Conservation (phyloP, 176 grass and related monocot species). For the Otatea glauca region DNA sequence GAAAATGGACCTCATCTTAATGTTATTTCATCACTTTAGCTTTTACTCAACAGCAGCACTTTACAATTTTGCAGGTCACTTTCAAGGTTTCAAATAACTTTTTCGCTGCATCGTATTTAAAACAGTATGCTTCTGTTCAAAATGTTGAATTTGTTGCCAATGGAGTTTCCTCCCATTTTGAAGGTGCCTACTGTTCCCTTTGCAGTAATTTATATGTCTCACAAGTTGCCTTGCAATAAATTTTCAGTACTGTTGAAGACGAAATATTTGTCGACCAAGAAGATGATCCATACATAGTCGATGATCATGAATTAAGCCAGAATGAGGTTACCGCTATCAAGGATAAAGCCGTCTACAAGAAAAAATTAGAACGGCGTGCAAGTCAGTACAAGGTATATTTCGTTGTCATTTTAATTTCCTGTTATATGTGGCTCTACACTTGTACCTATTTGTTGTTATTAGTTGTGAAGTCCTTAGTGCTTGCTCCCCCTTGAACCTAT, state of each 20-base stretch:
- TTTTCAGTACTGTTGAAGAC: slow-evolving; percentile 88
- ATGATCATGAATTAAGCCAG: slow-evolving; percentile 91
- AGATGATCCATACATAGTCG: slow-evolving; percentile 77
- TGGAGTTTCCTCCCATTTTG: slow-evolving; percentile 8
- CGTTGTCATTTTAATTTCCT: slow-evolving; percentile 35
- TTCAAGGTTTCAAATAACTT: not conserved
- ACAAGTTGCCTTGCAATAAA: slow-evolving; percentile 31
- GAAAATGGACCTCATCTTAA: not conserved
- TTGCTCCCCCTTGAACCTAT: not conserved
- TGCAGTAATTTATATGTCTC: slow-evolving; percentile 30
- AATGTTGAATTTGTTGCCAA: not conserved
- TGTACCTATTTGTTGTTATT: not conserved
- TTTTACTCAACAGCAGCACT: slow-evolving; percentile 16
- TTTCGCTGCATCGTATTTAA: slow-evolving; percentile 4
- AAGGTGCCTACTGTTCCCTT: not conserved
- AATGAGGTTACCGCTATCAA: slow-evolving; percentile 82
- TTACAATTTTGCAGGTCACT: slow-evolving; percentile 1
- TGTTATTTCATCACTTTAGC: not conserved
- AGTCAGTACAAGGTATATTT: slow-evolving; percentile 79
- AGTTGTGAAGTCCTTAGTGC: slow-evolving; percentile 7
- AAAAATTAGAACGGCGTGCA: slow-evolving; percentile 79
- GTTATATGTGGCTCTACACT: not conserved
- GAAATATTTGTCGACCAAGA: slow-evolving; percentile 84
- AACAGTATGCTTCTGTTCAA: slow-evolving; percentile 16
- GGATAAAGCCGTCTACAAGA: slow-evolving; percentile 88